These are phyloP conservation scores for Suhomyces kilbournensis DNA, from an alignment of 805 yeast species.

Conservation along the genomic window DNA sequence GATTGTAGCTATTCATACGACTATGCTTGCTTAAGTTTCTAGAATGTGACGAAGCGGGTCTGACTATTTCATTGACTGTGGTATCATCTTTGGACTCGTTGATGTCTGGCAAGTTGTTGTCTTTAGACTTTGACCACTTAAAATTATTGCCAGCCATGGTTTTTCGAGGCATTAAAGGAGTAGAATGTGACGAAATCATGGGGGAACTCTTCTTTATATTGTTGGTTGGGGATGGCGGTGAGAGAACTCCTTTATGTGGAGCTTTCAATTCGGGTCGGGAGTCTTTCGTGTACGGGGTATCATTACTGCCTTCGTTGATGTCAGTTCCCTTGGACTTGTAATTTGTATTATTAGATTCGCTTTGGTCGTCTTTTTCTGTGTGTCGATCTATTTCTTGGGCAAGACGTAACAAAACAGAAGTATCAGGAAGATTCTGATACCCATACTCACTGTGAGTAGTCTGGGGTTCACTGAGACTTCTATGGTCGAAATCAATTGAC, in stretches of 20 bases:
- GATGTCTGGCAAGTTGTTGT: conserved; percentile 4
- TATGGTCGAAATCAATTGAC: conserved; percentile 8
- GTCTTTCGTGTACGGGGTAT: neutral
- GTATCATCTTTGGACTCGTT: conserved; percentile 13
- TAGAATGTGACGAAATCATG: conserved; percentile 24
- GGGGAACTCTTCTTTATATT: conserved; percentile 3
- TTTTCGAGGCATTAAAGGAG: conserved; percentile 15
- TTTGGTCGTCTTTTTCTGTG: neutral
- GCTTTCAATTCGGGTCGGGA: neutral
- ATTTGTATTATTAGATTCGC: neutral
- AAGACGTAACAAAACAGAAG: conserved; percentile 13
- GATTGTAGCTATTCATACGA: conserved; percentile 5
- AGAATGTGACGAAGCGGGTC: conserved; percentile 8
- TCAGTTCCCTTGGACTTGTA: neutral
- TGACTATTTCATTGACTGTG: conserved; percentile 9
- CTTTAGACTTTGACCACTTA: conserved; percentile 7
- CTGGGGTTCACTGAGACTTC: neutral
- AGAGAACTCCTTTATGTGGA: neutral
- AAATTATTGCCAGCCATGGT: neutral
- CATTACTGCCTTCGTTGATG: neutral
- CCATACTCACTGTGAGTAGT: neutral
- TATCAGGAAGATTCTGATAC: neutral
- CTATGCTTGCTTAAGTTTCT: conserved; percentile 4
- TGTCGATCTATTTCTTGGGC: conserved; percentile 6
- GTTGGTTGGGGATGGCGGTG: neutral